These are phyloP conservation scores for Tremella yokohamensis DNA, from an alignment of 768 basidiomycete species.

Conservation along the genomic window DNA sequence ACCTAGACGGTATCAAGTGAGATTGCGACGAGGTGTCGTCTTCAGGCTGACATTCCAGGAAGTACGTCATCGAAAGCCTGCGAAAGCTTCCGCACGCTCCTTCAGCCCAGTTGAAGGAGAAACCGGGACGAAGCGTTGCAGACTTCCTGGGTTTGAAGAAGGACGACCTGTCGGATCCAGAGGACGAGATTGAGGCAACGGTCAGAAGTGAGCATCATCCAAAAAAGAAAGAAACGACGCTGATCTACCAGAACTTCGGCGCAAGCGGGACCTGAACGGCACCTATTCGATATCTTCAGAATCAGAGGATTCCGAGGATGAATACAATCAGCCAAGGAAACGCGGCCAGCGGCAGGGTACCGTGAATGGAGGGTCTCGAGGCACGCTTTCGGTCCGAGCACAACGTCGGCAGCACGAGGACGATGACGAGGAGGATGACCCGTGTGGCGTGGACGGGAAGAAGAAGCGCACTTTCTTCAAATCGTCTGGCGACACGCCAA, in stretches of 20 bases:
- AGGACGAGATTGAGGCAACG: slow-evolving; percentile 52
- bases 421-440: slow-evolving; percentile 12
- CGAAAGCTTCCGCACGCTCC: slow-evolving; percentile 68
- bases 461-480: slow-evolving; percentile 37
- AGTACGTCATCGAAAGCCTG: slow-evolving; percentile 59
- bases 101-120: slow-evolving; percentile 78
- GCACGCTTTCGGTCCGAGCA: slow-evolving; percentile 3
- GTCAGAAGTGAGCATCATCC: slow-evolving; percentile 47
- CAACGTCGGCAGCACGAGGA: not conserved
- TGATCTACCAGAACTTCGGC: slow-evolving; percentile 5
- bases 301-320: slow-evolving; percentile 5
- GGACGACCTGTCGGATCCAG: slow-evolving; percentile 36
- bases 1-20: slow-evolving; percentile 73
- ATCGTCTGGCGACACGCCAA: not conserved
- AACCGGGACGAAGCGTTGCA: slow-evolving; percentile 60
- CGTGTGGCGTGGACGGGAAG: slow-evolving; percentile 12
- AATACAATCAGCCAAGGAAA: not conserved
- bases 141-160: slow-evolving; percentile 54
- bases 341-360: not conserved
- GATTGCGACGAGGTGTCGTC: slow-evolving; percentile 32
- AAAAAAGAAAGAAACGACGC: not conserved
- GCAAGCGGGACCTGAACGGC: slow-evolving; percentile 6
- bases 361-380: slow-evolving; percentile 2
- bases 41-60: slow-evolving; percentile 51
- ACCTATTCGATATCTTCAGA: slow-evolving; percentile 8